Evolutionary conservation across 1,284 basidiomycete genomes (phyloP).

Genomic region (Tetrapyrgos nigripes): DNA sequence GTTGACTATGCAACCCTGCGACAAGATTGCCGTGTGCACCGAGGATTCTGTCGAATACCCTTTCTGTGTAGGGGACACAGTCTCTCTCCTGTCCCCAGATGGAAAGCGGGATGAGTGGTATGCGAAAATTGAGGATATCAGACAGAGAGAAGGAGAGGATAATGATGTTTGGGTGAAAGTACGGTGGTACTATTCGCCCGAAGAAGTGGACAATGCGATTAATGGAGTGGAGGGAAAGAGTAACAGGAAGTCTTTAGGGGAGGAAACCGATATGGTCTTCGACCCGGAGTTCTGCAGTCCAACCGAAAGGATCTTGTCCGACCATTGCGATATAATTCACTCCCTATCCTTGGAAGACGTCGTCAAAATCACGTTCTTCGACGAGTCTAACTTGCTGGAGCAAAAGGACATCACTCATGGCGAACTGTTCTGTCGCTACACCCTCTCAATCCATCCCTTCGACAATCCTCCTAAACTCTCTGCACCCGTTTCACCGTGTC

Average conservation of each 20-base stretch:
- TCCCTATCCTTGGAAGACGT: background rate
- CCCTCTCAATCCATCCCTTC: background rate
- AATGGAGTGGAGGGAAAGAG: background rate
- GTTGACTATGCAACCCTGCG: background rate
- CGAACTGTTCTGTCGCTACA: background rate
- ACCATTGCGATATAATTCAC: background rate
- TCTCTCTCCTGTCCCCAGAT: background rate
- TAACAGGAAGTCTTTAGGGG: background rate
- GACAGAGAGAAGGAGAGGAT: background rate
- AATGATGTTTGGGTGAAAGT: background rate
- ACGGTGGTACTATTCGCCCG: background rate
- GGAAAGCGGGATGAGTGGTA: background rate
- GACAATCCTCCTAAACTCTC: background rate
- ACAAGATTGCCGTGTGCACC: background rate
- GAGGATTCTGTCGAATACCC: background rate
- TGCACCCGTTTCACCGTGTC: no score
- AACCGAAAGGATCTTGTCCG: background rate
- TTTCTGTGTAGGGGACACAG: background rate
- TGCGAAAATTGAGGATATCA: background rate
- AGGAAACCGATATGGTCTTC: background rate
- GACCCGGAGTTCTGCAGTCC: background rate
- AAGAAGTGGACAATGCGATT: background rate
- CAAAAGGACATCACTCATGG: background rate
- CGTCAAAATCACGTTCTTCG: background rate
- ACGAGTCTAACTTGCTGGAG: background rate